Conservation (phyloP, 2,329 filamentous ascomycete species). For the Apiospora aurea region DNA sequence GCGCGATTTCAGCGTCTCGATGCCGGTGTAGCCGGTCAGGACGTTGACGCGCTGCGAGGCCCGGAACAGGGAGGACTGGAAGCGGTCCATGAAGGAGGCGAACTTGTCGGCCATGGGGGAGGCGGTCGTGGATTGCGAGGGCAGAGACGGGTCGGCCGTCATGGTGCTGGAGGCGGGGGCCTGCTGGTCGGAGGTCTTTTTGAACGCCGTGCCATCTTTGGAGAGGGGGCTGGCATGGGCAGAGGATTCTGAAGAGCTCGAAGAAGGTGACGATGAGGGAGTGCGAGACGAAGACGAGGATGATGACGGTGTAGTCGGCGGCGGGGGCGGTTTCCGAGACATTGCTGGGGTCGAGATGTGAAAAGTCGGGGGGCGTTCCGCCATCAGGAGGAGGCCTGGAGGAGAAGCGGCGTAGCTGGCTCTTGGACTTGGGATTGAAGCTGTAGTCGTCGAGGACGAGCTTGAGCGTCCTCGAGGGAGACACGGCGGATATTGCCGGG, state of each 20-base stretch:
- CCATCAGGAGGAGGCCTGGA: conserved; percentile 25
- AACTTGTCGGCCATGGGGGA: conserved; percentile 53
- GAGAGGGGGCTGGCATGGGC: background rate
- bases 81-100: conserved; percentile 81
- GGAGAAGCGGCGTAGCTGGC: conserved; percentile 39
- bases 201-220: background rate
- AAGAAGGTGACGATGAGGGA: conserved; percentile 24
- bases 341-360: conserved; percentile 24
- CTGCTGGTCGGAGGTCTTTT: background rate
- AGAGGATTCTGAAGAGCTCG: conserved; percentile 20
- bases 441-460: conserved; percentile 31
- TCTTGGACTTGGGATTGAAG: conserved; percentile 25
- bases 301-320: conserved; percentile 13
- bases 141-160: conserved; percentile 16
- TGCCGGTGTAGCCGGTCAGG: conserved; percentile 91
- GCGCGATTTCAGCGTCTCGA: conserved; percentile 82
- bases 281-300: conserved; percentile 29
- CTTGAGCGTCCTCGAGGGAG: conserved; percentile 24
- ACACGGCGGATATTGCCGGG: conserved; percentile 26
- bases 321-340: background rate
- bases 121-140: conserved; percentile 39
- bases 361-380: conserved; percentile 19
- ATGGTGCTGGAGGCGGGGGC: background rate
- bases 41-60: conserved; percentile 91
- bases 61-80: conserved; percentile 84